Evolutionary conservation across 2,329 filamentous ascomycete genomes (phyloP).

Genomic region (Coniochaeta sp.): DNA sequence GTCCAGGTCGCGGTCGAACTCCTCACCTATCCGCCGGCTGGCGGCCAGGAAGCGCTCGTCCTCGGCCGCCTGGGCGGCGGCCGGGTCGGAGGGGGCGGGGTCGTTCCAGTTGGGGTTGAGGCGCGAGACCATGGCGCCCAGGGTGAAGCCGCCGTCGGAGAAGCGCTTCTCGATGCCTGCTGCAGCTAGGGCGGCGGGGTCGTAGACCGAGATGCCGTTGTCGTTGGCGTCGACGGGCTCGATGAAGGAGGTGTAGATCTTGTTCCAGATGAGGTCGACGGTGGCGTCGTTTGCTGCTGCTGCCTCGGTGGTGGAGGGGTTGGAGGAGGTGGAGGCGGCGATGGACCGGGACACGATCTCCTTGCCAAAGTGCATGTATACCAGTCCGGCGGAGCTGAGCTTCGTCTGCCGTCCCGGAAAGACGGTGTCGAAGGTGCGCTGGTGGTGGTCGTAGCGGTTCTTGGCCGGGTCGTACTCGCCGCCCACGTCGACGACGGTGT

Average conservation of each 20-base stretch:
- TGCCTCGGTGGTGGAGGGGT: background rate
- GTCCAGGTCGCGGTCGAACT: conserved; percentile 75
- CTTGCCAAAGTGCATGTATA: conserved; percentile 92
- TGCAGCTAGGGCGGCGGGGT: conserved; percentile 58
- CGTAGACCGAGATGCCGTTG: conserved; percentile 84
- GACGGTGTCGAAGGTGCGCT: conserved; percentile 78
- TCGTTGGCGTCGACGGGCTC: conserved; percentile 97
- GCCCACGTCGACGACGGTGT: conserved; percentile 97
- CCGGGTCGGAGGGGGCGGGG: conserved; percentile 39
- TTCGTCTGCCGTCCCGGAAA: conserved; percentile 83
- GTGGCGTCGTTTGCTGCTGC: conserved; percentile 52
- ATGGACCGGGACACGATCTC: conserved; percentile 68
- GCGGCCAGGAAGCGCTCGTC: conserved; percentile 73
- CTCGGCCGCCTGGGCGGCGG: conserved; percentile 62
- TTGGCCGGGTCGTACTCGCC: conserved; percentile 75
- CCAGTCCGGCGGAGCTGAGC: conserved; percentile 86
- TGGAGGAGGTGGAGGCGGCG: conserved; percentile 17
- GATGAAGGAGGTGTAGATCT: conserved; percentile 88
- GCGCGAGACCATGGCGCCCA: conserved; percentile 75
- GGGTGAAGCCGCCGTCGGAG: conserved; percentile 71
- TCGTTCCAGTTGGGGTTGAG: conserved; percentile 80
- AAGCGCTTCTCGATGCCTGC: conserved; percentile 77
- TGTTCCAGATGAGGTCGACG: conserved; percentile 70
- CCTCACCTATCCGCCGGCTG: conserved; percentile 77
- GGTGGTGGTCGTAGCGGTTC: conserved; percentile 94